Base-by-base conservation (phyloP, 1,284 basidiomycete genomes). In the Peniophora sp. region DNA sequence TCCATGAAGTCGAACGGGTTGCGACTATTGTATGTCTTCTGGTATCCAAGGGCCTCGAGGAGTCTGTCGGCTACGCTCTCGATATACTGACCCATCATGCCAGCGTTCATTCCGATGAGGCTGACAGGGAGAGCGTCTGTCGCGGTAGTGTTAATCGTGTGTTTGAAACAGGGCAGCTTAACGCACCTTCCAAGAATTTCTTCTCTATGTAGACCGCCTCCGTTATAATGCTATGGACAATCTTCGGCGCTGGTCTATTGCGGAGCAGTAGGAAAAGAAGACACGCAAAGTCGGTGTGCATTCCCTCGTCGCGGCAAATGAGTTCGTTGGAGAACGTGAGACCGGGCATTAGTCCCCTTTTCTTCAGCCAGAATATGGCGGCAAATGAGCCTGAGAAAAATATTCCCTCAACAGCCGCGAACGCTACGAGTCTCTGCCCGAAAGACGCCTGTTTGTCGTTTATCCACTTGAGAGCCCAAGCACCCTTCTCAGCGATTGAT, bases 291-390 rank as follows among this genome's bases (percentile, higher is more conserved):
- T 81, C 85, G 67, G 85, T 88, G 72, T 88, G 85, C 62, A 88
- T 78, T 56, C 86, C 86, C 69, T 89, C 86, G 66, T 89, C 86
- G 47, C 86, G 78, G 47, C 78, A 81, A 68, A 88, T 88, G 62
- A 88, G 73, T 69, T 83, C 79, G 70, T 87, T 87, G 47, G 84
- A 86, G 67, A 83, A 83, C 32, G 83, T 84, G 51, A 88, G 70
- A 42, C 85, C 85, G 48, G 84, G 85, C 85, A 88, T 87, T 56
- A 88, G 75, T 47, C 85, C 85, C 41, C 85, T 76, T 73, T 87
- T 87, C 78, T 86, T 87, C 62, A 88, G 74, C 85, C 85, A 87
- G 68, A 88, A 88, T 68, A 88, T 87, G 46, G 83, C 79, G 2
- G 85, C 76, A 58, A 79, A 80, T 36, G 74, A 76, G 52, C 81